phyloP scores from a whole-genome alignment of 441 rosid genomes.

The Pelargonium myrrhifolium region DNA sequence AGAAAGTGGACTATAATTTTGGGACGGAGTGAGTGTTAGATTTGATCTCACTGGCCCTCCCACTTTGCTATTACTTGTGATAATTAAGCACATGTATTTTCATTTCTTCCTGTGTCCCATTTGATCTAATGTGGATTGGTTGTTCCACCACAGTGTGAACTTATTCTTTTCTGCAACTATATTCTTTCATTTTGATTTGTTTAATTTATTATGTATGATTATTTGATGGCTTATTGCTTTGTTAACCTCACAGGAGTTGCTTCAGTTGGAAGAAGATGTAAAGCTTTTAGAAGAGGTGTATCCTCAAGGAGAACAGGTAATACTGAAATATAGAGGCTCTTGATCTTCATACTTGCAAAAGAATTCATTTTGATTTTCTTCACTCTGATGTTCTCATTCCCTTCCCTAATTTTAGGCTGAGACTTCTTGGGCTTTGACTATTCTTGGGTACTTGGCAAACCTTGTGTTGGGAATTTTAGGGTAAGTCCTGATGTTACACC shows the following conservation, averaged over 20 bases:
- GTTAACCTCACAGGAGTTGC: constrained; percentile 61
- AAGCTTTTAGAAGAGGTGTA: constrained; percentile 94
- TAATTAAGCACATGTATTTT: neutral
- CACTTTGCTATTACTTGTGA: neutral
- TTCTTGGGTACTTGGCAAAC: constrained; percentile 92
- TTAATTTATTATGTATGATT: constrained; percentile 1
- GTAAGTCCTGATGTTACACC: constrained; percentile 37
- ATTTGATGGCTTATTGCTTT: constrained; percentile 13
- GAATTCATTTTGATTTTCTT: neutral
- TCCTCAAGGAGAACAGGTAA: constrained; percentile 98
- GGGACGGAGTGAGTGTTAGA: too few species aligned
- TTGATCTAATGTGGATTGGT: neutral
- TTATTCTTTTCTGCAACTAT: neutral
- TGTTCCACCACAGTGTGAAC: neutral
- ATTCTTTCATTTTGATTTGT: neutral
- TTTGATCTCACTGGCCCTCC: neutral
- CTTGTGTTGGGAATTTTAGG: constrained; percentile 81
- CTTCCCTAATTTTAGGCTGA: constrained; percentile 60
- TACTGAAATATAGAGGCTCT: neutral
- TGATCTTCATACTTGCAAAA: neutral
- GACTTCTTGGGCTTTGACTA: constrained; percentile 94
- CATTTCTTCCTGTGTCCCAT: neutral
- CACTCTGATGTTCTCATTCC: constrained; percentile 16
- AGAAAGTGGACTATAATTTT: too few species aligned
- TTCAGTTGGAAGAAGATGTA: constrained; percentile 92